Percentiles rank a stretch among this genome's conserved stretches.
Evolutionary conservation across 2,329 filamentous ascomycete genomes (phyloP).

Genomic region (Fusarium sororula): DNA sequence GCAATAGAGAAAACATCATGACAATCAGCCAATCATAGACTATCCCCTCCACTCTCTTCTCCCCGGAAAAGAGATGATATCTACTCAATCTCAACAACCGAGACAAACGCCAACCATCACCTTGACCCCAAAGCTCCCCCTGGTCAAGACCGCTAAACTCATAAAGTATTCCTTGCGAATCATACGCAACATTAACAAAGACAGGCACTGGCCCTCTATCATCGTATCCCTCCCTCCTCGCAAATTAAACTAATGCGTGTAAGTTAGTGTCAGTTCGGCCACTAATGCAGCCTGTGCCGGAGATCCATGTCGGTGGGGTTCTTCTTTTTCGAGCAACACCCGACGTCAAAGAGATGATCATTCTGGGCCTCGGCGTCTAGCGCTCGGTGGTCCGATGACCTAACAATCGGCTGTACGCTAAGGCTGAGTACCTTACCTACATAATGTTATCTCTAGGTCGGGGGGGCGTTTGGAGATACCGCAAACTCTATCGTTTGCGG

Average conservation of each 20-base stretch:
- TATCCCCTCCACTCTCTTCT: neutral
- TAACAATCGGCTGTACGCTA: neutral
- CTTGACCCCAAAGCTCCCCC: neutral
- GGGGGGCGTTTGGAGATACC: neutral
- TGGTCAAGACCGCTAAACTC: neutral
- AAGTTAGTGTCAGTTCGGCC: slow-evolving; percentile 21
- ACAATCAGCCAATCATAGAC: neutral
- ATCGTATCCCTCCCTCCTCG: neutral
- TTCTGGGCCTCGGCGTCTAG: neutral
- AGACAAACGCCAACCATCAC: neutral
- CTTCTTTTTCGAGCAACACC: neutral
- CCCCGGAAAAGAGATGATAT: neutral
- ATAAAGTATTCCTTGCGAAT: neutral
- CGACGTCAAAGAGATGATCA: neutral
- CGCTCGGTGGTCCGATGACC: neutral
- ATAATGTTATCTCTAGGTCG: neutral
- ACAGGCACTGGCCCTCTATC: neutral
- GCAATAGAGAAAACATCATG: neutral
- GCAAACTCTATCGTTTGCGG: neutral
- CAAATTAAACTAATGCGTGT: slow-evolving; percentile 10
- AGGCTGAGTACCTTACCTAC: neutral
- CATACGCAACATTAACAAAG: neutral
- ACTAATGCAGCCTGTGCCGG: slow-evolving; percentile 30
- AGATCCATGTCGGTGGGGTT: neutral
- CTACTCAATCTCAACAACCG: neutral